phyloP scores from a whole-genome alignment of 805 yeast genomes.

The Candida ovalis region DNA sequence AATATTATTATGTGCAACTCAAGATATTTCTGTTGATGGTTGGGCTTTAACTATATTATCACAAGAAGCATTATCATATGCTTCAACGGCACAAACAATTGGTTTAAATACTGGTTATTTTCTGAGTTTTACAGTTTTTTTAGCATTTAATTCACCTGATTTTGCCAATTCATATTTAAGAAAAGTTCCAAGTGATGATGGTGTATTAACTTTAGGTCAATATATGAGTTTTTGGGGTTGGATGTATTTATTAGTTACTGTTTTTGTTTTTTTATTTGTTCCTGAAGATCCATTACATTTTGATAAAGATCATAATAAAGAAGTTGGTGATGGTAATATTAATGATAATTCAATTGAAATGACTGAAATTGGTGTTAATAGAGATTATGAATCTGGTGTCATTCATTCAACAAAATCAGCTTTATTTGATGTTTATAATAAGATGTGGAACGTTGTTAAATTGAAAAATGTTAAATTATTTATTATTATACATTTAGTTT shows the following conservation, averaged over 20 bases:
- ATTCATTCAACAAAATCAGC: slow-evolving; percentile 23
- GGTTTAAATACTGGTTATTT: slow-evolving; percentile 95
- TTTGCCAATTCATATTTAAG: slow-evolving; percentile 86
- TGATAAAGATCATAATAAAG: slow-evolving; percentile 23
- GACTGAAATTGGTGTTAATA: slow-evolving; percentile 10
- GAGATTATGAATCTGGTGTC: slow-evolving; percentile 12
- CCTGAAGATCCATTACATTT: slow-evolving; percentile 61
- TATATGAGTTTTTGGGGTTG: slow-evolving; percentile 80
- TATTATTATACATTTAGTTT: slow-evolving; percentile 67
- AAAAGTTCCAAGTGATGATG: slow-evolving; percentile 52
- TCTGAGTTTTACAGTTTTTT: slow-evolving; percentile 82
- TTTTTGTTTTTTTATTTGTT: slow-evolving; percentile 51
- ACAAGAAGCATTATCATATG: slow-evolving; percentile 75
- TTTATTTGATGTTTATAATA: slow-evolving; percentile 51
- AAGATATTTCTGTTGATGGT: slow-evolving; percentile 98
- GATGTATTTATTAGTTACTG: slow-evolving; percentile 63
- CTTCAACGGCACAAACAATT: slow-evolving; percentile 95
- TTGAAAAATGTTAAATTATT: slow-evolving; percentile 70
- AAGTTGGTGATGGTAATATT: slow-evolving; percentile 16
- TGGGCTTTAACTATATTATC: slow-evolving; percentile 93
- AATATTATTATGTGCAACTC: slow-evolving; percentile 91
- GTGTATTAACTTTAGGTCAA: slow-evolving; percentile 66
- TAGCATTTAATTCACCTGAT: slow-evolving; percentile 88
- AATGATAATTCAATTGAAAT: slow-evolving; percentile 20
- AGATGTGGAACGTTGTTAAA: slow-evolving; percentile 67